Evolutionary conservation across 305 asterid genomes (phyloP).

Genomic region (Coffea humblotiana): DNA sequence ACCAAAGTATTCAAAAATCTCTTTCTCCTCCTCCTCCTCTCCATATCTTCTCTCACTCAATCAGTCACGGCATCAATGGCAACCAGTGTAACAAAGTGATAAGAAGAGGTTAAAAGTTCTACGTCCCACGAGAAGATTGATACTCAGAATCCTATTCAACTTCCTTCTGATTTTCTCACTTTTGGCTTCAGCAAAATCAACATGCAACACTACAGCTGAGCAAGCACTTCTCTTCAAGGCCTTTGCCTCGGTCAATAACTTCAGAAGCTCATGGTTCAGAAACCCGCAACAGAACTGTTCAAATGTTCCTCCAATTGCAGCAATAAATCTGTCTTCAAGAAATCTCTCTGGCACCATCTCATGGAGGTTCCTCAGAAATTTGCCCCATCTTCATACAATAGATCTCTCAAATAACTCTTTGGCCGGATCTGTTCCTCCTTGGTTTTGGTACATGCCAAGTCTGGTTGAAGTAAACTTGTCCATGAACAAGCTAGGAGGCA

Average conservation of each 20-base stretch:
- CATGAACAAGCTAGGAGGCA: slow-evolving; percentile 67
- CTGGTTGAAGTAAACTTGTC: slow-evolving; percentile 59
- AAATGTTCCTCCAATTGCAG: slow-evolving; percentile 37
- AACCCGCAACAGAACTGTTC: slow-evolving; percentile 45
- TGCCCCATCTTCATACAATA: slow-evolving; percentile 51
- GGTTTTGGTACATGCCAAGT: slow-evolving; percentile 56
- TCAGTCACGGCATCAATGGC: background rate
- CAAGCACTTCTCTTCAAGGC: slow-evolving; percentile 47
- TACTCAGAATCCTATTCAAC: slow-evolving; percentile 30
- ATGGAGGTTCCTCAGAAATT: slow-evolving; percentile 61
- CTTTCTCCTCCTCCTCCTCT: background rate
- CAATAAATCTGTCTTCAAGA: slow-evolving; percentile 48
- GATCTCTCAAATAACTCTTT: slow-evolving; percentile 77
- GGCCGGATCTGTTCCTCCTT: slow-evolving; percentile 55
- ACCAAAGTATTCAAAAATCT: no score
- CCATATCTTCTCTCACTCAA: background rate
- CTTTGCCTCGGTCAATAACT: slow-evolving; percentile 68
- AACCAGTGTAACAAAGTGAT: background rate
- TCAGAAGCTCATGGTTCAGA: slow-evolving; percentile 58
- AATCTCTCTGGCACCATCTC: slow-evolving; percentile 68
- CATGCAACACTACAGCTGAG: slow-evolving; percentile 51
- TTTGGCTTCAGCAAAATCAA: slow-evolving; percentile 34
- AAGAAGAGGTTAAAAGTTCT: background rate
- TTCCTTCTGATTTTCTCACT: slow-evolving; percentile 36
- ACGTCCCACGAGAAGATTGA: slow-evolving; percentile 35